A percentile compares a stretch with the other conserved stretches of the same genome.
Evolutionary conservation across 2,329 filamentous ascomycete species (phyloP).

Genomic region (Chaetomiaceae sp.): DNA sequence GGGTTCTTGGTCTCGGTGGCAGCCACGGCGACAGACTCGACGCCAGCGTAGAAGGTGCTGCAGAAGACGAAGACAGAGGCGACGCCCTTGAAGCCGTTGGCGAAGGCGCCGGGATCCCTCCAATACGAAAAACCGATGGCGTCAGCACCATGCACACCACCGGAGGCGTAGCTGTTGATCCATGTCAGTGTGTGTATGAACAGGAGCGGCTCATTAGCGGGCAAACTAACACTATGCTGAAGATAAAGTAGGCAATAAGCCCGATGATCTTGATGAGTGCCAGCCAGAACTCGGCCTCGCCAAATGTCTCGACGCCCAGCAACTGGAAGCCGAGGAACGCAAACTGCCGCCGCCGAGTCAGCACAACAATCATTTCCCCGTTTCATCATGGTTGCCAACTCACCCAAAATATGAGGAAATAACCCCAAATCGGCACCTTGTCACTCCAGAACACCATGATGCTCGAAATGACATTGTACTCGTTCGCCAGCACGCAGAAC

Average conservation of each 20-base stretch:
- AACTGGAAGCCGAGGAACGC: conserved; percentile 64
- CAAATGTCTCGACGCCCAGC: conserved; percentile 68
- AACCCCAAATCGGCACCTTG: conserved; percentile 58
- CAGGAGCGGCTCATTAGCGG: background rate
- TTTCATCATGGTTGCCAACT: conserved; percentile 14
- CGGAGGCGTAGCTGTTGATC: conserved; percentile 54
- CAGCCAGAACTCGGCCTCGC: conserved; percentile 77
- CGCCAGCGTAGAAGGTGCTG: conserved; percentile 66
- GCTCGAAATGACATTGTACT: conserved; percentile 65
- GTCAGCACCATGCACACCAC: conserved; percentile 58
- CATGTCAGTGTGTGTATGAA: background rate
- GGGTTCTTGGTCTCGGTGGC: conserved; percentile 58
- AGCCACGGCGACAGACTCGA: conserved; percentile 58
- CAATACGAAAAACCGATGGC: conserved; percentile 67
- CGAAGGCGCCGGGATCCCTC: conserved; percentile 65
- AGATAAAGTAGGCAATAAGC: conserved; percentile 67
- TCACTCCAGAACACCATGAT: conserved; percentile 64
- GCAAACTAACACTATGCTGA: conserved; percentile 55
- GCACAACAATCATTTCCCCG: background rate
- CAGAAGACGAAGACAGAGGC: conserved; percentile 65
- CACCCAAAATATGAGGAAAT: conserved; percentile 69
- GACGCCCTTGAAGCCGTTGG: conserved; percentile 61
- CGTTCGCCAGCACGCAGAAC: conserved; percentile 60
- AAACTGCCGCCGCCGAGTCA: conserved; percentile 26
- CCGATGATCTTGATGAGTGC: conserved; percentile 67